Conservation (phyloP, 164 flowering plant genomes). For the Stephania yunnanensis region DNA sequence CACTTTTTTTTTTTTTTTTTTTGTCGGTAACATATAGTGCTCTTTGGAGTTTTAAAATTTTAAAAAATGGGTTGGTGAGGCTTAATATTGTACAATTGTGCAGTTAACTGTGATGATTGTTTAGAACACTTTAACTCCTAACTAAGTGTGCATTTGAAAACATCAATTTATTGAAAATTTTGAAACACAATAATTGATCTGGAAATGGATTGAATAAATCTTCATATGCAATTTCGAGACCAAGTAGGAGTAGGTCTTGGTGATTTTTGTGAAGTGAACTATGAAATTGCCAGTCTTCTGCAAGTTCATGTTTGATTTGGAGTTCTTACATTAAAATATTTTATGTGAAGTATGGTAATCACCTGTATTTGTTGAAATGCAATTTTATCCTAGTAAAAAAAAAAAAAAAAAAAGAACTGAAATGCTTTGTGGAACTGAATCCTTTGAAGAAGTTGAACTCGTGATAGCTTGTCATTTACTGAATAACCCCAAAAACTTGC, state of each 20-base stretch:
- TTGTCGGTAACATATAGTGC: not conserved
- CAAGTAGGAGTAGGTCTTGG: not conserved
- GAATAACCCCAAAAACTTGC: not conserved
- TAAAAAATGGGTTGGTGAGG: not conserved
- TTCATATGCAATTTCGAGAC: not conserved
- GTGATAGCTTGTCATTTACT: not conserved
- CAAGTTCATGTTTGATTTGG: not conserved
- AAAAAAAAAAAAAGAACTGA: too few species aligned
- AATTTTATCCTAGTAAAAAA: too few species aligned
- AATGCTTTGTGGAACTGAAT: too few species aligned
- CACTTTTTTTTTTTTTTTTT: not conserved
- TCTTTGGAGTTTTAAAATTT: not conserved
- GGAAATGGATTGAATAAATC: not conserved
- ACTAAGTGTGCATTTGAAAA: not conserved
- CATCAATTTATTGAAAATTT: not conserved
- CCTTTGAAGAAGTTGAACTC: not conserved
- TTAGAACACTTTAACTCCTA: not conserved
- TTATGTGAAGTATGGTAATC: not conserved
- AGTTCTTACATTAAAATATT: too few species aligned
- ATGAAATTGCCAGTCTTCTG: not conserved
- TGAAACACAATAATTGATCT: not conserved
- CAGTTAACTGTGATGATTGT: not conserved
- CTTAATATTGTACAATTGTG: not conserved
- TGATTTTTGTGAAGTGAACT: not conserved
- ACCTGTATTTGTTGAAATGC: not conserved